These are phyloP conservation scores for Penicillium sp. DNA, from an alignment of 2,329 filamentous ascomycete species.

Conservation along the genomic window DNA sequence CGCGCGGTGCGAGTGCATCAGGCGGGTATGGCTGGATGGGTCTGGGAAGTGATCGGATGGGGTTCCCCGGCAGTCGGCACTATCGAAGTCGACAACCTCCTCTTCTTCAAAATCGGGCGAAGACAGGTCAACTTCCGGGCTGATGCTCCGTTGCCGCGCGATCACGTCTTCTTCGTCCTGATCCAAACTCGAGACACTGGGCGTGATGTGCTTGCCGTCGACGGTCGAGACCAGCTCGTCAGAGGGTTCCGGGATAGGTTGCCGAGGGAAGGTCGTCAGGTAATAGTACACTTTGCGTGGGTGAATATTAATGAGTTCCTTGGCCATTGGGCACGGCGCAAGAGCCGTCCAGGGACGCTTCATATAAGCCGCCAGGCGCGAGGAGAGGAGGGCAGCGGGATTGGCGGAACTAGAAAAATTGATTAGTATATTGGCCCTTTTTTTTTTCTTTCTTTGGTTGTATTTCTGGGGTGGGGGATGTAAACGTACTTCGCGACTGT, in stretches of 20 bases:
- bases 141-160: conserved; percentile 71
- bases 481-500: conserved; percentile 86
- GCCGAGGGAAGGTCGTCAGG: conserved; percentile 83
- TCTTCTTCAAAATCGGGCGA: conserved; percentile 80
- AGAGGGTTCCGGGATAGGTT: conserved; percentile 73
- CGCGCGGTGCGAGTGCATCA: conserved; percentile 68
- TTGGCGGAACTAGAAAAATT: conserved; percentile 77
- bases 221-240: conserved; percentile 56
- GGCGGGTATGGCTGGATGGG: conserved; percentile 61
- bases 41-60: conserved; percentile 60
- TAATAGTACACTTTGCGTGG: conserved; percentile 97
- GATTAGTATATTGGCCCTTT: conserved; percentile 20
- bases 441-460: neutral
- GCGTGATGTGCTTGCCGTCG: conserved; percentile 72
- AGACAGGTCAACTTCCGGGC: conserved; percentile 90
- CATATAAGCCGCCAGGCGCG: conserved; percentile 84
- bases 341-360: conserved; percentile 82
- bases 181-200: conserved; percentile 75
- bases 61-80: conserved; percentile 65
- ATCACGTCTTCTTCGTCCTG: conserved; percentile 72
- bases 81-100: conserved; percentile 56
- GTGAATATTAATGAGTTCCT: conserved; percentile 89
- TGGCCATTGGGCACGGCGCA: conserved; percentile 83
- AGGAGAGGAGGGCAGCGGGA: conserved; percentile 92
- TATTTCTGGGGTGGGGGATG: conserved; percentile 3